phyloP scores from a whole-genome alignment of 208 protist species.

The Trypanosomatidae sp. region DNA sequence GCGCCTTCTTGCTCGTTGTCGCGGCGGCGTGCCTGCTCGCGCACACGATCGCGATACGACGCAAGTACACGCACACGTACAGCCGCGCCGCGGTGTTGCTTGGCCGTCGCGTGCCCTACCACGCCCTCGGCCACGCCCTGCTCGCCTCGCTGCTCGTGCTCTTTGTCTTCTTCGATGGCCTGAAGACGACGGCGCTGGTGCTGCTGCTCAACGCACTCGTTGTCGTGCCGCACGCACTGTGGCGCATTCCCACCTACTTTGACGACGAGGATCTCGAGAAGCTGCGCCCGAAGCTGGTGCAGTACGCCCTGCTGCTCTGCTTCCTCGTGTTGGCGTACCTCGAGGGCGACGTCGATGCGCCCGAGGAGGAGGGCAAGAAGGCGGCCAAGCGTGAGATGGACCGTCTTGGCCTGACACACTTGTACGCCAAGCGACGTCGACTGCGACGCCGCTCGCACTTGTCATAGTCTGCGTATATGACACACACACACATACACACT shows the following conservation, averaged over 20 bases:
- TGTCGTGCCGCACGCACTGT: conserved; percentile 60
- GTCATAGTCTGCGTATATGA: neutral
- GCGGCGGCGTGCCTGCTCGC: conserved; percentile 15
- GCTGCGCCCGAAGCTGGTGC: conserved; percentile 46
- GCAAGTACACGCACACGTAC: conserved; percentile 11
- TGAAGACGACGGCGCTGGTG: conserved; percentile 21
- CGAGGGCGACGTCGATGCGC: conserved; percentile 22
- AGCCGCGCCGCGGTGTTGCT: conserved; percentile 11
- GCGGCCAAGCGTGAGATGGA: conserved; percentile 11
- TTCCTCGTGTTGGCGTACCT: conserved; percentile 45
- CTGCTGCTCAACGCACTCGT: conserved; percentile 30
- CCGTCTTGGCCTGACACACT: conserved; percentile 5
- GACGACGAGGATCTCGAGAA: conserved; percentile 83
- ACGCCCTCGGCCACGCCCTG: conserved; percentile 19
- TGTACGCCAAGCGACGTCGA: too few relatives aligned
- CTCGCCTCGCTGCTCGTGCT: conserved; percentile 17
- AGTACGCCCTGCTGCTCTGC: conserved; percentile 37
- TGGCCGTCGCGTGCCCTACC: conserved; percentile 25
- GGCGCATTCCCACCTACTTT: conserved; percentile 59
- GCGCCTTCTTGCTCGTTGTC: conserved; percentile 31
- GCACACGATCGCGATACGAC: conserved; percentile 19
- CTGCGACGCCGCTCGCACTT: too few relatives aligned
- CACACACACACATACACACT: conserved; percentile 4
- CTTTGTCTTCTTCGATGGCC: conserved; percentile 29
- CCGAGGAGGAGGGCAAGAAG: conserved; percentile 8